phyloP scores from a whole-genome alignment of 2,329 filamentous ascomycete genomes.

The Nothophoma quercina region DNA sequence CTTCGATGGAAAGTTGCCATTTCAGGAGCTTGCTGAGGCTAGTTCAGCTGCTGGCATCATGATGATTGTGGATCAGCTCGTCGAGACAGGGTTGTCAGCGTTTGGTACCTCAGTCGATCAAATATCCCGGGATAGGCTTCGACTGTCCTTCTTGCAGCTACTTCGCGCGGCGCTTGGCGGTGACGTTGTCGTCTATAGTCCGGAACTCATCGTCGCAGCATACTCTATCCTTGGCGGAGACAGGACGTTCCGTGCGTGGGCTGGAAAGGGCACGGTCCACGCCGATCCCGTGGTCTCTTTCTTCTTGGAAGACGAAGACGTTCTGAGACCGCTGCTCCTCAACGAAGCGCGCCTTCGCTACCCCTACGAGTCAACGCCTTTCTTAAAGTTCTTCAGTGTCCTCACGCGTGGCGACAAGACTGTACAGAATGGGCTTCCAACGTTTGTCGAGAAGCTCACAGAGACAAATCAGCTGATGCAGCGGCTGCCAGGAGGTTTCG shows the following conservation, averaged over 20 bases:
- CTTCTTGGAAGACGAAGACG: conserved; percentile 63
- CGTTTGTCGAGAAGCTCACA: conserved; percentile 69
- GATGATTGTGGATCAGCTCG: conserved; percentile 34
- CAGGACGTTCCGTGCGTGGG: conserved; percentile 49
- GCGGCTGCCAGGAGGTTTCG: conserved; percentile 73
- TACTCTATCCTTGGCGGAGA: conserved; percentile 67
- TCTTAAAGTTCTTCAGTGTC: conserved; percentile 74
- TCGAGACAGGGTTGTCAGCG: conserved; percentile 36
- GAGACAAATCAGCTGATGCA: conserved; percentile 79
- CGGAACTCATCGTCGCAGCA: conserved; percentile 72
- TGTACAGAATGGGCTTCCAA: conserved; percentile 57
- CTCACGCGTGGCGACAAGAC: conserved; percentile 61
- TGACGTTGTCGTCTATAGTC: conserved; percentile 72
- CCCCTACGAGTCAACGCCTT: conserved; percentile 83
- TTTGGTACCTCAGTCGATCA: conserved; percentile 59
- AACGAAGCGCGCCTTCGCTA: conserved; percentile 77
- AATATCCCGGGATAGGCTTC: conserved; percentile 68
- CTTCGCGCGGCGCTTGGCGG: conserved; percentile 69
- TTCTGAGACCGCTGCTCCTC: conserved; percentile 67
- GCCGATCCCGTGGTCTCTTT: conserved; percentile 53
- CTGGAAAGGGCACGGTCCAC: conserved; percentile 28
- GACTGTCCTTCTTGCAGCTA: conserved; percentile 72
- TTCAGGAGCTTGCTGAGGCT: conserved; percentile 35
- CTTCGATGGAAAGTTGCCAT: conserved; percentile 36
- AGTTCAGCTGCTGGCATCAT: conserved; percentile 37